Base-by-base conservation (phyloP, 2,329 filamentous ascomycete genomes). In the Emericellopsis cladophorae region DNA sequence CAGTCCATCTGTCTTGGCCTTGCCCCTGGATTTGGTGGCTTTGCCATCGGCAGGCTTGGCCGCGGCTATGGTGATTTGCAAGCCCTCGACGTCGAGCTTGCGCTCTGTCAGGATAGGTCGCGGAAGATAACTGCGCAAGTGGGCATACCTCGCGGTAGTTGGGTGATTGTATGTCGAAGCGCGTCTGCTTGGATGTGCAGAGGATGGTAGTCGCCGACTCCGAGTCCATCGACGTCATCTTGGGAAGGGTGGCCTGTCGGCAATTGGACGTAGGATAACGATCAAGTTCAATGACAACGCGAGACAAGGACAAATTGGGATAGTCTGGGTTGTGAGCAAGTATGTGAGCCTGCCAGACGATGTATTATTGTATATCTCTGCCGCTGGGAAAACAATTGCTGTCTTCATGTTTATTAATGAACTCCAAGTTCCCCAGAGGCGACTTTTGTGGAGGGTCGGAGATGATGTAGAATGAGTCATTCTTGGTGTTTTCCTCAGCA, bases 61-160 rank as follows among this genome's bases (percentile, higher is more conserved):
- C 2, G 50, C 56, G 0, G 67, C 67, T 36, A 89, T 73, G 2
- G 74, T 72, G 45, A 89, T 81, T 43, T 68, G 76, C n/a, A 90
- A 67, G 37, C 82, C 81, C 46, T 85, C 81, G 34, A 89, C 72
- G 45, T 84, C 78, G 40, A 84, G 67, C 78, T 81, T 34, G 10
- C 8, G 29, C 15, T 10, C 7, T 21, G 3, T 21, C 11, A 3
- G 32, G 22, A 23, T 14, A 21, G 18, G 18, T 21, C 18, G 18
- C 3, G 18, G 18, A 21, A 21, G 18, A 5, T 3, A 5, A 21
- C 18, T 21, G 18, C 18, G 18, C 7, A 33, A 7, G 15, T 16
- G 7, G 5, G 4, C 23, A 8, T 7, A 40, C 76, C 62, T 81
- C 76, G 44, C 64, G 69, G 55, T 65, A 71, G 52, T 66, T 78